phyloP scores from a whole-genome alignment of 257 asterid species.

The Osmanthus fragrans region DNA sequence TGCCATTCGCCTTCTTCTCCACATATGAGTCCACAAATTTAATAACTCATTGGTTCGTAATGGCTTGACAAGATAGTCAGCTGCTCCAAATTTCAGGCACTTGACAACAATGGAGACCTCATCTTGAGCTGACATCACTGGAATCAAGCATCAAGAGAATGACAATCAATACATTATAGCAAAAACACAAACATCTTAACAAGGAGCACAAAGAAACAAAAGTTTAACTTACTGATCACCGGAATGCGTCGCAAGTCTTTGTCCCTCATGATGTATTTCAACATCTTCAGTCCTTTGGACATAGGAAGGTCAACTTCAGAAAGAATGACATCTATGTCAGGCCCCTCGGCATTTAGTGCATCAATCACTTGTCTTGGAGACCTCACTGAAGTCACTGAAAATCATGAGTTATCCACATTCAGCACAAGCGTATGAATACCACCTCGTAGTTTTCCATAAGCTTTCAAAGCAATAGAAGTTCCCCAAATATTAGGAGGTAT shows the following conservation, averaged over 20 bases:
- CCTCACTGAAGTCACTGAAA: slow-evolving; percentile 59
- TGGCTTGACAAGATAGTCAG: slow-evolving; percentile 75
- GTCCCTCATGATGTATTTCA: slow-evolving; percentile 54
- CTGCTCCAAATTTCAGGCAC: slow-evolving; percentile 67
- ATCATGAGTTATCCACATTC: background rate
- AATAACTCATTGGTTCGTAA: slow-evolving; percentile 39
- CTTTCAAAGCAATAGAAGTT: background rate
- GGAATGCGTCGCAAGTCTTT: slow-evolving; percentile 48
- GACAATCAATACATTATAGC: background rate
- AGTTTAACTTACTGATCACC: slow-evolving; percentile 55
- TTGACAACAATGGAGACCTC: slow-evolving; percentile 50
- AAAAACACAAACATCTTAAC: background rate
- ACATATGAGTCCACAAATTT: slow-evolving; percentile 75
- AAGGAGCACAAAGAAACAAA: background rate
- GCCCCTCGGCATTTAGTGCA: slow-evolving; percentile 48
- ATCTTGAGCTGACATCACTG: slow-evolving; percentile 53
- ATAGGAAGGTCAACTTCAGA: slow-evolving; percentile 55
- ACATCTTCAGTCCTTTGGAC: slow-evolving; percentile 45
- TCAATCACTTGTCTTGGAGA: slow-evolving; percentile 43
- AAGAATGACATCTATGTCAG: slow-evolving; percentile 52
- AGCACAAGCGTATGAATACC: background rate
- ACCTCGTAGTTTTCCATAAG: no score
- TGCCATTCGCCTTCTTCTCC: slow-evolving; percentile 96
- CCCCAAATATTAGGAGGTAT: background rate
- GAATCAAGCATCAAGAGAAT: background rate